Evolutionary conservation across 768 basidiomycete genomes (phyloP).

Genomic region (Hygrophoropsis aurantiaca): DNA sequence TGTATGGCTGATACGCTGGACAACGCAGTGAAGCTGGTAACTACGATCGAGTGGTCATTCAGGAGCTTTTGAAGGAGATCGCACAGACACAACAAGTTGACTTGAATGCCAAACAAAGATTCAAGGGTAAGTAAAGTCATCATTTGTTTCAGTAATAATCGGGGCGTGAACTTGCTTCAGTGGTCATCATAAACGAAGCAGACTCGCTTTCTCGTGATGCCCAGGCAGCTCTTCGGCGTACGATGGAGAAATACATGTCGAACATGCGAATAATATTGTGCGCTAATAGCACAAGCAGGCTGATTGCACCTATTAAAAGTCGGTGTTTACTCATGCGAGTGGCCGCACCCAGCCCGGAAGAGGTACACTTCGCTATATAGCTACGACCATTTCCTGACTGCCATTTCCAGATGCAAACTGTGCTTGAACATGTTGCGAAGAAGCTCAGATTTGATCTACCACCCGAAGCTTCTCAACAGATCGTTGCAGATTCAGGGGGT

Average conservation of each 20-base stretch:
- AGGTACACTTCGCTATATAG: slow-evolving; percentile 51
- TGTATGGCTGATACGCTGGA: neutral
- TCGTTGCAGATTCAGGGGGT: slow-evolving; percentile 79
- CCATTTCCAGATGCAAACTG: slow-evolving; percentile 88
- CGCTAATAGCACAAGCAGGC: slow-evolving; percentile 90
- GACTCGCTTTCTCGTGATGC: slow-evolving; percentile 94
- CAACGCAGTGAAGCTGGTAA: slow-evolving; percentile 85
- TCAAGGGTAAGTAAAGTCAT: slow-evolving; percentile 84
- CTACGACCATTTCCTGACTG: too few species aligned
- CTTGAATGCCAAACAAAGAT: slow-evolving; percentile 89
- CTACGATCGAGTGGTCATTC: slow-evolving; percentile 92
- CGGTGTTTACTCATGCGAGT: slow-evolving; percentile 93
- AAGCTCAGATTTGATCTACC: slow-evolving; percentile 83
- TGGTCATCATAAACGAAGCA: slow-evolving; percentile 98
- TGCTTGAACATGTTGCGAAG: slow-evolving; percentile 77
- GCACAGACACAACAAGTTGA: slow-evolving; percentile 99
- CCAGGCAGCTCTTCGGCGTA: slow-evolving; percentile 93
- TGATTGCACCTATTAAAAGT: slow-evolving; percentile 96
- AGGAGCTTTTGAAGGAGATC: slow-evolving; percentile 96
- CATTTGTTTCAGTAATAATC: neutral
- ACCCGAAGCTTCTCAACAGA: slow-evolving; percentile 67
- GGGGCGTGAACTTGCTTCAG: slow-evolving; percentile 38
- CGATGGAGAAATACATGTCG: slow-evolving; percentile 99
- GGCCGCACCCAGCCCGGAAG: slow-evolving; percentile 75
- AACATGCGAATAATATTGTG: slow-evolving; percentile 97